These are phyloP conservation scores for Ogataea paraovalis DNA, from an alignment of 805 yeast genomes.

Conservation along the genomic window DNA sequence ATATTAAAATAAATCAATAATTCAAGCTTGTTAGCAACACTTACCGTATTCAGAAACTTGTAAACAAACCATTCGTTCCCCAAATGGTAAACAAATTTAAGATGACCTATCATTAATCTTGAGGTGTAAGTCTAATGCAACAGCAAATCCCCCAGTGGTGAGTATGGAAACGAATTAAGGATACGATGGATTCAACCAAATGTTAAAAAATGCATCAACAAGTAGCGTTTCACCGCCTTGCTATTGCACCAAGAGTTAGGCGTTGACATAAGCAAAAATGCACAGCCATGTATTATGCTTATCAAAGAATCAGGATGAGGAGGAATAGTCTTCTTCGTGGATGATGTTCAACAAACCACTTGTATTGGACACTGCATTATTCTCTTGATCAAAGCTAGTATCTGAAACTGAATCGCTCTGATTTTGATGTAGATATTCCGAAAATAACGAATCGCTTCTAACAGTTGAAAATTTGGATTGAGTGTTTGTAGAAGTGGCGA, in stretches of 20 bases:
- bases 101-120: background rate
- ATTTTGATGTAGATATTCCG: background rate
- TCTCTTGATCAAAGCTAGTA: background rate
- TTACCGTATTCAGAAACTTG: background rate
- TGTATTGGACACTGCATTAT: background rate
- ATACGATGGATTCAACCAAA: no score
- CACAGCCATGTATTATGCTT: background rate
- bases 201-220: conserved; percentile 10
- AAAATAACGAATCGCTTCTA: background rate
- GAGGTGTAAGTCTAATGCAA: no score
- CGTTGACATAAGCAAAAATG: background rate
- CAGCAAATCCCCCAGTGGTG: no score
- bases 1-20: background rate
- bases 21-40: background rate
- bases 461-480: background rate
- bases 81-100: background rate
- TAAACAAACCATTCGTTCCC: background rate
- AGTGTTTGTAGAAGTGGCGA: background rate
- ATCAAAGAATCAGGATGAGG: background rate
- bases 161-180: no score
- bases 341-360: background rate
- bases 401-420: background rate
- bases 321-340: background rate
- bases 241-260: no score
- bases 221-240: no score